Evolutionary conservation across 2,329 filamentous ascomycete species (phyloP).

Genomic region (Thielaviopsis ethacetica): DNA sequence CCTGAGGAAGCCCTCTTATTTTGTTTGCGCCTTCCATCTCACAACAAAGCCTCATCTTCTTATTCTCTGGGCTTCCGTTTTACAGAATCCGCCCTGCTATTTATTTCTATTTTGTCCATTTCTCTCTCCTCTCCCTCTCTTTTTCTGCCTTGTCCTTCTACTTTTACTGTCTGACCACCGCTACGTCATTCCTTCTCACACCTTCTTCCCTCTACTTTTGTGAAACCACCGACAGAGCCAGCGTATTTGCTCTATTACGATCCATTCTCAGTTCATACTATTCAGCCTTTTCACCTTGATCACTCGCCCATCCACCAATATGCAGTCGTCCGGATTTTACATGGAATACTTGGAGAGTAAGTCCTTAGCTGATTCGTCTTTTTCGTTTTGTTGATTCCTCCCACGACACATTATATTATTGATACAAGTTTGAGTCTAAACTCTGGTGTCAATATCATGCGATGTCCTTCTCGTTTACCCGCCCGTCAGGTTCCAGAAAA

Average conservation of each 20-base stretch:
- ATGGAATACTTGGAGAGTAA: constrained; percentile 63
- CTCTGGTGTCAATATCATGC: background rate
- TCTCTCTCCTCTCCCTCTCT: background rate
- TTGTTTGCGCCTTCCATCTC: background rate
- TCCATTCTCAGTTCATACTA: background rate
- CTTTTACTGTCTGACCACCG: background rate
- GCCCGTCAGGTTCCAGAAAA: too few species aligned
- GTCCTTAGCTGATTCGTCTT: constrained; percentile 16
- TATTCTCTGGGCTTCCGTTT: background rate
- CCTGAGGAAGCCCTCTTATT: background rate
- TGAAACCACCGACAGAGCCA: background rate
- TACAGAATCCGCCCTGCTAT: background rate
- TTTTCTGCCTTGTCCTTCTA: background rate
- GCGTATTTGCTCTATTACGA: background rate
- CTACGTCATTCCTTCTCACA: background rate
- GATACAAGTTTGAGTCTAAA: background rate
- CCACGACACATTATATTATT: background rate
- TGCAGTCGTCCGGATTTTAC: constrained; percentile 34
- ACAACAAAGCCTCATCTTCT: background rate
- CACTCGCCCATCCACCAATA: background rate
- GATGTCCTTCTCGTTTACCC: background rate
- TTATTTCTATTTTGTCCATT: background rate
- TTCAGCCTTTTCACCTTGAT: background rate
- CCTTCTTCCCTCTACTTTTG: background rate
- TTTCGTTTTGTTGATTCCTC: background rate